Conservation (phyloP, 1,139 yeast species). For the Meyerozyma sp. region DNA sequence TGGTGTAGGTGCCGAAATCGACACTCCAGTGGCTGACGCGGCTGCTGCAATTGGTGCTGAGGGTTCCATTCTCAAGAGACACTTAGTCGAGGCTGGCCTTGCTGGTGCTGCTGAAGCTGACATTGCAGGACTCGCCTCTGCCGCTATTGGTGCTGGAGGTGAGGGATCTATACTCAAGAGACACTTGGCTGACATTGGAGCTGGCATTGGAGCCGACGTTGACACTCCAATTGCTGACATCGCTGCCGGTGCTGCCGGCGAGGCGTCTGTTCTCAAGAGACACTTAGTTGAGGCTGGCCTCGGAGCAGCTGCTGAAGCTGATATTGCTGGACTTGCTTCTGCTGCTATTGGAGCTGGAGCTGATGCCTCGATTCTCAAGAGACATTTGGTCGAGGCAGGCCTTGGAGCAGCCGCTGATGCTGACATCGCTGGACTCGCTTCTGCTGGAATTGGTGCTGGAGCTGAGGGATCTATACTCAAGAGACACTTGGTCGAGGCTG, state of each 20-base stretch:
- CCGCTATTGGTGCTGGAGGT: conserved; percentile 2
- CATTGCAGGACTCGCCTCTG: conserved; percentile 4
- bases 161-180: conserved; percentile 2
- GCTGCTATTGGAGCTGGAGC: background rate
- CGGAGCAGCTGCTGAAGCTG: background rate
- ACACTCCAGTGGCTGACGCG: background rate
- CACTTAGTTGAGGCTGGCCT: conserved; percentile 2
- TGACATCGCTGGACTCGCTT: conserved; percentile 1
- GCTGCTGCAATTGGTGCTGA: background rate
- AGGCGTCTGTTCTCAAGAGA: conserved; percentile 1
- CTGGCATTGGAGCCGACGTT: conserved; percentile 3
- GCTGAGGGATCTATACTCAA: conserved; percentile 1
- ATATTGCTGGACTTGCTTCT: background rate
- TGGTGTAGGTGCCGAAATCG: background rate
- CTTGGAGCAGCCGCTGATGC: conserved; percentile 1
- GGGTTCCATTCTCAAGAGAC: background rate
- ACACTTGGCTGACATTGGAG: conserved; percentile 3
- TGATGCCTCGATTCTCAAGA: conserved; percentile 1
- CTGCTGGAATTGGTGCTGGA: background rate
- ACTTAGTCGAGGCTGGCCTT: conserved; percentile 4
- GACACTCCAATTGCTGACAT: conserved; percentile 1
- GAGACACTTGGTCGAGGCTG: conserved; percentile 11
- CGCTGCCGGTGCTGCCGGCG: conserved; percentile 2
- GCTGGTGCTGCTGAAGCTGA: background rate
- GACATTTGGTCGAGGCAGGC: conserved; percentile 3